Base-by-base conservation (phyloP, 768 basidiomycete species). In the Mrakia hoshinonis region DNA sequence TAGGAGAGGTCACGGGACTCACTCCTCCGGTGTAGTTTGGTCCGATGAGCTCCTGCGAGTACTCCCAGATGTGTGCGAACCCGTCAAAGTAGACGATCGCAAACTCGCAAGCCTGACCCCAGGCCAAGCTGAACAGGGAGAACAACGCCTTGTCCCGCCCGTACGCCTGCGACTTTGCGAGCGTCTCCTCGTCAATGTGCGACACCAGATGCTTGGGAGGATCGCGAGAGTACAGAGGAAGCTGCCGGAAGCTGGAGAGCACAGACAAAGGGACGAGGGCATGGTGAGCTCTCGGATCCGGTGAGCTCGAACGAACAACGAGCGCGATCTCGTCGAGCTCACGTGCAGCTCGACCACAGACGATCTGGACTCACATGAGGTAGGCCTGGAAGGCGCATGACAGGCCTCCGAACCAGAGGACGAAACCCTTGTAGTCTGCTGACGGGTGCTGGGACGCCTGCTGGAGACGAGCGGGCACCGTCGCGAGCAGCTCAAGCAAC, bases 91-190 rank as follows among this genome's bases (percentile, higher is more conserved):
- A 86, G 24, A 96, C 81, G 80, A 92, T 81, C 1, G 80, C 76
- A 24, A 87, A 89, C 72, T 89, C 89, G 26, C 91, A 76, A 55
- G 82, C 75, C 77, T 92, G 90, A 76, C 87, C 87, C 79, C 86
- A 89, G 66, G 93, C 74, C 1, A 87, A 86, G 0, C 89, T 86
- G 75, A 90, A 77, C 49, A 95, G 80, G 3, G 87, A 85, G 79
- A 89, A 94, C 76, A 85, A 85, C 13, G 92, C 90, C 81, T 96
- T 96, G 84, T 92, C 90, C 64, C 84, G 86, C 24, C 92, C 92
- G 81, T 99, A 99, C 51, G 83, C 81, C 79, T 99, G 95, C 0
- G 92, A 93, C 76, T 96, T 96, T 73, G 86, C 83, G 79, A 94
- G 95, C 18, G 86, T 87, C 2, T 87, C 85, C 12, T 81, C 77